A percentile compares a stretch with the other conserved stretches of the same genome.
These are phyloP conservation scores for Lolium rigidum DNA, from an alignment of 176 grass and related monocot genomes.

Conservation along the genomic window DNA sequence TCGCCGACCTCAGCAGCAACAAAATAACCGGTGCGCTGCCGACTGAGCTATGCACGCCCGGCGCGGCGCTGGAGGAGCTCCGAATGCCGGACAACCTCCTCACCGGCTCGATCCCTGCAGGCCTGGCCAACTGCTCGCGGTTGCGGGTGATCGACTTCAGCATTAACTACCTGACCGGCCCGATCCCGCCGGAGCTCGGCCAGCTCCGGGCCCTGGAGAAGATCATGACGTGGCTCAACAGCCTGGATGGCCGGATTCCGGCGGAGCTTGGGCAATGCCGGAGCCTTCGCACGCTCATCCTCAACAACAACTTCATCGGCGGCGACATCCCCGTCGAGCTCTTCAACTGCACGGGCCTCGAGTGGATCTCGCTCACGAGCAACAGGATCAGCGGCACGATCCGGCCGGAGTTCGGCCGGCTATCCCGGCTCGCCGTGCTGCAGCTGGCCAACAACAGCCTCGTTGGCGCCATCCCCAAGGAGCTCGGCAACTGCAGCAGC, in stretches of 20 bases:
- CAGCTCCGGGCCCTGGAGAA: conserved; percentile 64
- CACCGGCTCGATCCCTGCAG: conserved; percentile 64
- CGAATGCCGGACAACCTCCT: conserved; percentile 83
- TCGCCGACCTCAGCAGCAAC: conserved; percentile 92
- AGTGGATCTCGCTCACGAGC: conserved; percentile 93
- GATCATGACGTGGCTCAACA: conserved; percentile 91
- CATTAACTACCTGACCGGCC: conserved; percentile 83
- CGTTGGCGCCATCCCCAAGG: conserved; percentile 58
- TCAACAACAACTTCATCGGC: conserved; percentile 89
- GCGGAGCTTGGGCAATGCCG: conserved; percentile 74
- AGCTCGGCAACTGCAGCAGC: conserved; percentile 86
- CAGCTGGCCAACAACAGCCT: conserved; percentile 94
- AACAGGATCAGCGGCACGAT: conserved; percentile 75
- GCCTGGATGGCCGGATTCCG: conserved; percentile 69
- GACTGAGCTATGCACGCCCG: conserved; percentile 49
- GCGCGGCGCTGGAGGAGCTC: conserved; percentile 74
- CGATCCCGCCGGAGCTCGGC: conserved; percentile 81
- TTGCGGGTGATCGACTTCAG: conserved; percentile 83
- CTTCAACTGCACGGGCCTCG: conserved; percentile 83
- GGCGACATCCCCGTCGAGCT: conserved; percentile 74
- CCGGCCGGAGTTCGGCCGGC: conserved; percentile 70
- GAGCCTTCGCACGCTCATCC: conserved; percentile 78
- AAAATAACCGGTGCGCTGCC: conserved; percentile 67
- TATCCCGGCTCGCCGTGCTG: conserved; percentile 78
- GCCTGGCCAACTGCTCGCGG: conserved; percentile 64